Conservation (phyloP, 75 land plant genomes). For the Ceratopteris richardii region DNA sequence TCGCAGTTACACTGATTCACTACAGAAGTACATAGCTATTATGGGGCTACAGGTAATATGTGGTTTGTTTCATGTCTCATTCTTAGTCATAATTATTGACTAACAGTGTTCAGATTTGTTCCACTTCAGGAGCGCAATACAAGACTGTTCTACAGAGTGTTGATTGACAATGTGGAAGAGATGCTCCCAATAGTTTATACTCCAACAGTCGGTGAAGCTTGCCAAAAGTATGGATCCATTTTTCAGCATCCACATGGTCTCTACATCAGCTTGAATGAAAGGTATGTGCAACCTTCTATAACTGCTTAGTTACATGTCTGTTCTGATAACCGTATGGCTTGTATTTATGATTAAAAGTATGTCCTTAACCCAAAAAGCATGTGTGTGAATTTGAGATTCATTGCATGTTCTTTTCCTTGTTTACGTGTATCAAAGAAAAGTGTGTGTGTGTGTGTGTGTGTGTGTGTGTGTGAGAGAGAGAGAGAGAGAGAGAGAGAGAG, state of each 20-base stretch:
- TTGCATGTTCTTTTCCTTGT: too few relatives aligned
- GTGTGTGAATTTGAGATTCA: too few relatives aligned
- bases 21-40: constrained; percentile 38
- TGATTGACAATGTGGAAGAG: constrained; percentile 45
- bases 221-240: constrained; percentile 45
- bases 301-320: neutral
- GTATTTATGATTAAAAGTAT: too few relatives aligned
- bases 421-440: too few relatives aligned
- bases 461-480: too few relatives aligned
- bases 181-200: constrained; percentile 49
- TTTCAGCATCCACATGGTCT: constrained; percentile 41
- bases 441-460: too few relatives aligned
- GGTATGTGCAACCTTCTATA: neutral
- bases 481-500: too few relatives aligned
- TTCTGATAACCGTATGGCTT: too few relatives aligned
- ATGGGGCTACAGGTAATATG: constrained; percentile 36
- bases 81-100: neutral
- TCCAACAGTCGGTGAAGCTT: constrained; percentile 42
- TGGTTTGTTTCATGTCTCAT: neutral
- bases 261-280: constrained; percentile 39
- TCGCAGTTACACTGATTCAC: constrained; percentile 26
- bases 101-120: too few relatives aligned
- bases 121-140: constrained; percentile 32
- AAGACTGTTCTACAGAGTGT: constrained; percentile 36
- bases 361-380: too few relatives aligned